Percentiles rank a stretch among this genome's conserved stretches.
Evolutionary conservation across 1,284 basidiomycete genomes (phyloP).

Genomic region (Lentinula novae-zelandiae): DNA sequence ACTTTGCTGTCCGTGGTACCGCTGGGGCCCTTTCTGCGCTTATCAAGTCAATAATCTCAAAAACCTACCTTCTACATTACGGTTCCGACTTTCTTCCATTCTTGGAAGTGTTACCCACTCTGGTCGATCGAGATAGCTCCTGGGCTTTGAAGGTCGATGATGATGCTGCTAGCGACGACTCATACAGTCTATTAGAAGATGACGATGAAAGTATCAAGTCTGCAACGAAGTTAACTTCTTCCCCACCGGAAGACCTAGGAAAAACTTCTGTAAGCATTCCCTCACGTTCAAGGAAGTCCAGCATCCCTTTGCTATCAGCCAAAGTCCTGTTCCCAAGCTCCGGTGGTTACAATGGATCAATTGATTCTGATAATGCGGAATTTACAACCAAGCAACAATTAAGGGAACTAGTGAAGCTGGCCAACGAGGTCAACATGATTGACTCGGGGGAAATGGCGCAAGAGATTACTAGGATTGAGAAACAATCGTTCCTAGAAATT

Average conservation of each 20-base stretch:
- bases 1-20: constrained; percentile 73
- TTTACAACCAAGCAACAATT: constrained; percentile 50
- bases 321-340: constrained; percentile 32
- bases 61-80: constrained; percentile 77
- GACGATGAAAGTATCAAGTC: constrained; percentile 42
- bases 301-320: constrained; percentile 46
- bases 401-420: constrained; percentile 54
- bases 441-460: constrained; percentile 68
- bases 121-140: constrained; percentile 59
- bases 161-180: constrained; percentile 54
- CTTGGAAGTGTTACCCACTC: constrained; percentile 56
- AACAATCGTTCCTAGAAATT: constrained; percentile 62
- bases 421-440: constrained; percentile 47
- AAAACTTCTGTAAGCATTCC: background rate
- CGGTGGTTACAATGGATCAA: constrained; percentile 20
- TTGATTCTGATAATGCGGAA: constrained; percentile 24
- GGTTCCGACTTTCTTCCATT: constrained; percentile 78
- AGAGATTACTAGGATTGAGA: constrained; percentile 71
- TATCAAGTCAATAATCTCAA: constrained; percentile 70
- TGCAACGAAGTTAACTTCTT: constrained; percentile 20
- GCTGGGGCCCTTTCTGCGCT: constrained; percentile 68
- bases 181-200: constrained; percentile 47
- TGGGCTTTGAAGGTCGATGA: constrained; percentile 70
- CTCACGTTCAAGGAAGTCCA: constrained; percentile 59
- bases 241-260: constrained; percentile 15